These are phyloP conservation scores for Leishmania gerbilli DNA, from an alignment of 208 protist genomes.

Conservation along the genomic window DNA sequence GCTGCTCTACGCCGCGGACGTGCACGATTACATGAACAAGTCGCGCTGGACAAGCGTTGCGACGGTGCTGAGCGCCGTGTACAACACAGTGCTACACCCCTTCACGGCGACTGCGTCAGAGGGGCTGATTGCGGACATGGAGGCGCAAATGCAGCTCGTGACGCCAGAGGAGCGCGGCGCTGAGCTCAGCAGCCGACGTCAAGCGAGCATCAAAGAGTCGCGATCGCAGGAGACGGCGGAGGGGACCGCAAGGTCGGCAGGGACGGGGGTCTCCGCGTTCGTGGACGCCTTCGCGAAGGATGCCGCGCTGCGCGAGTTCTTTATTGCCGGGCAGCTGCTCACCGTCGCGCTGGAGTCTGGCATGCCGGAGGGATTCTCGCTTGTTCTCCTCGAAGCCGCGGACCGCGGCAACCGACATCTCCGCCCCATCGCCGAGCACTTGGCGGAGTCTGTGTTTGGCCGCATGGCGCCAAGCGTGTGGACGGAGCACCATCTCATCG, in stretches of 20 bases:
- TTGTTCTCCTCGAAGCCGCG: conserved; percentile 59
- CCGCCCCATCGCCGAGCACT: conserved; percentile 32
- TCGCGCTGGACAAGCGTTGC: conserved; percentile 36
- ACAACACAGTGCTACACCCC: conserved; percentile 52
- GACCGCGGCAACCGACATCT: conserved; percentile 51
- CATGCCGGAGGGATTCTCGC: conserved; percentile 72
- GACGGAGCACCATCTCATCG: conserved; percentile 62
- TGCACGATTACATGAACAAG: conserved; percentile 51
- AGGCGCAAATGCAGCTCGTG: conserved; percentile 33
- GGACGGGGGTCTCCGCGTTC: conserved; percentile 44
- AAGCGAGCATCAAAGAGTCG: background rate
- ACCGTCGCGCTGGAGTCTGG: conserved; percentile 52
- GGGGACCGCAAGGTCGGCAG: background rate
- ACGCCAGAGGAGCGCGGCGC: background rate
- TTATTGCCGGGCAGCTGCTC: conserved; percentile 59
- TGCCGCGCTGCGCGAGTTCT: conserved; percentile 38
- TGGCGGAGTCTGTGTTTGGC: conserved; percentile 52
- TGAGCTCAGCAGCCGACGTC: background rate
- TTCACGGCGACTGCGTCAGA: conserved; percentile 68
- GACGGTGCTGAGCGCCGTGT: conserved; percentile 22
- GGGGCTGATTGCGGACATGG: conserved; percentile 40
- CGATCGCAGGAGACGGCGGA: background rate
- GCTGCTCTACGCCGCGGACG: conserved; percentile 71
- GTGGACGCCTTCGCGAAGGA: conserved; percentile 35
- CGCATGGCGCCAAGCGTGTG: conserved; percentile 39